phyloP scores from a whole-genome alignment of 768 basidiomycete genomes.

The Mycena rebaudengoi region DNA sequence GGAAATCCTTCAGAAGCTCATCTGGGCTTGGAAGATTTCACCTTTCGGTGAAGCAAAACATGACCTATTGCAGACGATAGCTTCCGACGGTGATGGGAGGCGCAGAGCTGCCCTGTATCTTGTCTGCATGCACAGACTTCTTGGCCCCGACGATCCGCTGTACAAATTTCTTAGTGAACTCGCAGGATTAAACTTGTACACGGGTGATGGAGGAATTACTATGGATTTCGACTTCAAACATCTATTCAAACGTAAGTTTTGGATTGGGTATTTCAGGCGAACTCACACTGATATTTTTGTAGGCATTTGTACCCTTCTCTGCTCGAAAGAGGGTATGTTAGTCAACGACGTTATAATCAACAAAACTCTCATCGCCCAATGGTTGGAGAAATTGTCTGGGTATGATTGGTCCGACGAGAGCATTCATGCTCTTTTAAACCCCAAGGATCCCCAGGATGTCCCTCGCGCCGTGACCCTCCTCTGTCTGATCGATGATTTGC shows the following conservation, averaged over 20 bases:
- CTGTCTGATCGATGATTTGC: slow-evolving; percentile 23
- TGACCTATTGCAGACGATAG: neutral
- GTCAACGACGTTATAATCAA: slow-evolving; percentile 13
- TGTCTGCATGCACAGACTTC: slow-evolving; percentile 8
- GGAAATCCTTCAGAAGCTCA: neutral
- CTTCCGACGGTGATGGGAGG: neutral
- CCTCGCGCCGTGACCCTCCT: slow-evolving; percentile 1
- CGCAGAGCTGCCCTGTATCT: neutral
- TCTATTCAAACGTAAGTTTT: neutral
- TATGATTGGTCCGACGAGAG: slow-evolving; percentile 33
- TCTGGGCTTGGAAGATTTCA: slow-evolving; percentile 5
- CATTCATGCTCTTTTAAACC: slow-evolving; percentile 16
- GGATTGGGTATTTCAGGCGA: neutral
- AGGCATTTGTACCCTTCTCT: slow-evolving; percentile 36
- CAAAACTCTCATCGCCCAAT: neutral
- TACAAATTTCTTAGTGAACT: neutral
- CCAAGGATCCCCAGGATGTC: slow-evolving; percentile 16
- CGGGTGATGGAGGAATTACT: neutral
- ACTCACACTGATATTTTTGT: neutral
- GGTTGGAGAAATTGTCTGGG: slow-evolving; percentile 4
- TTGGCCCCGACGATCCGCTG: neutral
- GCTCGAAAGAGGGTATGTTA: slow-evolving; percentile 9
- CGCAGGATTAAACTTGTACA: neutral
- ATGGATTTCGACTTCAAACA: slow-evolving; percentile 5
- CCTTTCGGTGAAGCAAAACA: slow-evolving; percentile 1